A percentile compares a stretch with the other conserved stretches of the same genome.
phyloP scores from a whole-genome alignment of 148 eudicot species.

The Arctostaphylos glauca region DNA sequence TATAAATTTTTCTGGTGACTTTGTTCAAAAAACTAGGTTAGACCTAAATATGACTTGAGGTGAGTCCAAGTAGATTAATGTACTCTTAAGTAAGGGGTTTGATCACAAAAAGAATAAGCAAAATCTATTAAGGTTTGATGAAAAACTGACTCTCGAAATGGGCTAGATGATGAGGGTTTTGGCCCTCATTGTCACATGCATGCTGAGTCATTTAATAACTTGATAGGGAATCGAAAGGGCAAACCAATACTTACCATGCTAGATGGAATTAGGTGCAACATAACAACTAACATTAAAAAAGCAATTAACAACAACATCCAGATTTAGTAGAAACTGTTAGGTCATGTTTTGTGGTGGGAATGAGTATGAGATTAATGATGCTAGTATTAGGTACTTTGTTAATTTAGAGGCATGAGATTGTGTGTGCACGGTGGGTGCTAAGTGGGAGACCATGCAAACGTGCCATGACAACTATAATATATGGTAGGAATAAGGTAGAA shows the following conservation, averaged over 20 bases:
- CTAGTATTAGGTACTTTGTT: background rate
- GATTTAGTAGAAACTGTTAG: background rate
- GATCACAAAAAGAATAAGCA: no score
- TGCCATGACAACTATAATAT: background rate
- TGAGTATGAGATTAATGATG: background rate
- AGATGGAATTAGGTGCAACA: background rate
- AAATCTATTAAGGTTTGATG: no score
- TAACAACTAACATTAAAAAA: background rate
- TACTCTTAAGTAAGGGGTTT: no score
- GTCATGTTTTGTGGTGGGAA: background rate
- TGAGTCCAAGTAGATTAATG: no score
- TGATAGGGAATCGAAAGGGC: background rate
- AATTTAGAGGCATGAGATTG: background rate
- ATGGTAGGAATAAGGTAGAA: background rate
- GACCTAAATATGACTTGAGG: no score
- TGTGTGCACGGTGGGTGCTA: background rate
- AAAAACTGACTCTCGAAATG: no score
- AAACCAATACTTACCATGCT: background rate
- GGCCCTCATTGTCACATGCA: no score
- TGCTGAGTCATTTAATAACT: background rate
- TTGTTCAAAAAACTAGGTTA: no score
- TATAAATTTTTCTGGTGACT: no score
- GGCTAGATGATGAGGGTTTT: no score
- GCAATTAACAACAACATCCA: background rate
- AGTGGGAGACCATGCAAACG: background rate